Evolutionary conservation across 805 yeast genomes (phyloP), one percentile per base, ranked within the genome.

Genomic region (Nakazawaea sp.): DNA sequence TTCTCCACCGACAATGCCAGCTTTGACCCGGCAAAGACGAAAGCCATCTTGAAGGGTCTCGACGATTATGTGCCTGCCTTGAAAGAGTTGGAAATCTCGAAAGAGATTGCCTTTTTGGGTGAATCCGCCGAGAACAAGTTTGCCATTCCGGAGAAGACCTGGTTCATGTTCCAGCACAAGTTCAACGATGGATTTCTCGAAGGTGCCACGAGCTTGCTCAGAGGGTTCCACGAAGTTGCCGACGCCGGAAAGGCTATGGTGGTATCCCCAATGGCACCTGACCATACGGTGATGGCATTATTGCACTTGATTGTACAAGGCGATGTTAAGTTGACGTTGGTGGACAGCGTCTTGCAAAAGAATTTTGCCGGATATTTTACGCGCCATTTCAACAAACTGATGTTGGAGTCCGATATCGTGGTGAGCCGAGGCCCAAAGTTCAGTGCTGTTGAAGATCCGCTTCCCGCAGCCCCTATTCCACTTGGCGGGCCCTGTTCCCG

Each of bases 361-460:
- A 53, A 69, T n/a, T 65, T 72, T 35, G 64, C 68, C 25, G 80
- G 85, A 10, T 89, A 88, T 52, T 81, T 81, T 27, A 82, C 96
- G 1, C 70, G 96, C 43, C 64, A 75, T 15, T 71, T 84, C 28
- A 94, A 85, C 43, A 74, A 80, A 45, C 75, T 68, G 29, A 78
- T 67, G 53, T 68, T 73, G 33, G 86, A 71, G 49, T 81, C 78
- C 52, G 95, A 75, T 51, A 65, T 73, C 17, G 52, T 70, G 17
- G 58, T 61, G 36, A 39, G 7, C 12, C 5, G 18, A 21, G 5
- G 15, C 15, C 23, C 12, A 13, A 10, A 10, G 9, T 19, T 7
- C 24, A 35, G 45, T 27, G 32, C 43, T 33, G 15, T 27, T 15
- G 12, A 34, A 16, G 30, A 5, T 4, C 19, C 5, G 4, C n/a